phyloP scores from a whole-genome alignment of 2,329 filamentous ascomycete species.

The Trichoderma polysporum region DNA sequence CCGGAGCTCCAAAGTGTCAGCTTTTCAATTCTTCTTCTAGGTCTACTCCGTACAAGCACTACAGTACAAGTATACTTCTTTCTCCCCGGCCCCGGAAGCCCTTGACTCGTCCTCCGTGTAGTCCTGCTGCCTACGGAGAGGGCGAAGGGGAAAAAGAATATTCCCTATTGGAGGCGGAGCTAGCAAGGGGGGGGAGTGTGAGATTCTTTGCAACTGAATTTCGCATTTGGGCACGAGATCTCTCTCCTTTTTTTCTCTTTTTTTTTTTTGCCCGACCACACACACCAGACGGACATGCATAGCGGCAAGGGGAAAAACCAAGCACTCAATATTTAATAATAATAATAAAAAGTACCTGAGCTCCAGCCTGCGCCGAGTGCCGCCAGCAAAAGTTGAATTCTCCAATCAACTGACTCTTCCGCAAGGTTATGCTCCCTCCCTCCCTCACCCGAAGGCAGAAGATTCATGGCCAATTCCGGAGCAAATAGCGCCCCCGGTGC shows the following conservation, averaged over 20 bases:
- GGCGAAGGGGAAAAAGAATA: background rate
- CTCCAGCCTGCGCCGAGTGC: too few relatives aligned
- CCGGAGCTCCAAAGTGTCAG: background rate
- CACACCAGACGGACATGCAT: too few relatives aligned
- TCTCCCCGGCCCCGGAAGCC: conserved; percentile 1
- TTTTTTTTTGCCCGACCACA: background rate
- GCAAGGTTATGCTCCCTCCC: too few relatives aligned
- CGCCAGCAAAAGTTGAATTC: too few relatives aligned
- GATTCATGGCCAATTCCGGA: background rate
- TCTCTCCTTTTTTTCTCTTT: background rate
- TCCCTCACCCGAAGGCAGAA: too few relatives aligned
- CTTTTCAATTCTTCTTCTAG: background rate
- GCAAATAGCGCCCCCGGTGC: too few relatives aligned
- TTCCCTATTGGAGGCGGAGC: background rate
- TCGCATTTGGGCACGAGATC: conserved; percentile 8
- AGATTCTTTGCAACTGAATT: background rate
- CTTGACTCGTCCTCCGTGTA: conserved; percentile 3
- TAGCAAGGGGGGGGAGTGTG: background rate
- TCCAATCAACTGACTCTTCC: background rate
- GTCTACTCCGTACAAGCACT: too few relatives aligned
- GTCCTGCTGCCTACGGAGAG: background rate
- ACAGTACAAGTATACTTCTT: background rate
- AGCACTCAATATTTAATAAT: too few relatives aligned
- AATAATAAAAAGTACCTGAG: too few relatives aligned
- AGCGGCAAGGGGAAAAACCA: too few relatives aligned